A percentile compares a stretch with the other conserved stretches of the same genome.
Conservation (phyloP, 768 basidiomycete genomes). For the Ramaria sp. region DNA sequence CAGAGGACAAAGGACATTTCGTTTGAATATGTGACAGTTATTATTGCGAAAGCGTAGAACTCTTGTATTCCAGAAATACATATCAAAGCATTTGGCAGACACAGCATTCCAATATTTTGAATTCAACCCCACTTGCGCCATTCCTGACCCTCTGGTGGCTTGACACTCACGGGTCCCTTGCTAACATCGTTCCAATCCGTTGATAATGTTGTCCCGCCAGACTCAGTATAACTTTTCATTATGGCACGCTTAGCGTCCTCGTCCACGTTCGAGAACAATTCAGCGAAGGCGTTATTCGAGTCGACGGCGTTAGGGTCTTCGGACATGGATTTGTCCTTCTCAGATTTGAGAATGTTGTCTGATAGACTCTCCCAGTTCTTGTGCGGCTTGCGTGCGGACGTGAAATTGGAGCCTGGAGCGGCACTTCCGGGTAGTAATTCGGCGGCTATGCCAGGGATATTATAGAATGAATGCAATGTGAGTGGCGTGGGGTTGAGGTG, state of each 20-base stretch:
- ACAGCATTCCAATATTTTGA: neutral
- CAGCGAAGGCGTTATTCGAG: conserved; percentile 87
- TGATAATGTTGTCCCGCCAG: conserved; percentile 89
- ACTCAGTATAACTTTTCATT: conserved; percentile 96
- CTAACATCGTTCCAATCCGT: conserved; percentile 92
- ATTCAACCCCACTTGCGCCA: conserved; percentile 60
- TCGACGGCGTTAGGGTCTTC: conserved; percentile 89
- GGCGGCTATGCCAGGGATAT: neutral
- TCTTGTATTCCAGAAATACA: too few species aligned
- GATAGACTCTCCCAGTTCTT: conserved; percentile 93
- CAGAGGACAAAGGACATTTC: too few species aligned
- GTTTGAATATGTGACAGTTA: too few species aligned
- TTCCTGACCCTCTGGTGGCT: conserved; percentile 77
- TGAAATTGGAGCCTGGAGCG: conserved; percentile 11
- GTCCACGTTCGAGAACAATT: conserved; percentile 83
- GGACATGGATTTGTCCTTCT: conserved; percentile 57
- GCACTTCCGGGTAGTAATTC: neutral
- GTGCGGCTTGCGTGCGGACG: conserved; percentile 22
- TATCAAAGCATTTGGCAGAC: neutral
- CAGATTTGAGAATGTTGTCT: conserved; percentile 47
- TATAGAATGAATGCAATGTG: neutral
- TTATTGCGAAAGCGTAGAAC: too few species aligned
- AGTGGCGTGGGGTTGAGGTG: neutral
- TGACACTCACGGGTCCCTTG: conserved; percentile 59
- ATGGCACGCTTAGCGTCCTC: conserved; percentile 89